A percentile compares a stretch with the other conserved stretches of the same genome.
These are phyloP conservation scores for Coemansia sp. DNA, from an alignment of 192 early-diverging fungal species.

Conservation along the genomic window DNA sequence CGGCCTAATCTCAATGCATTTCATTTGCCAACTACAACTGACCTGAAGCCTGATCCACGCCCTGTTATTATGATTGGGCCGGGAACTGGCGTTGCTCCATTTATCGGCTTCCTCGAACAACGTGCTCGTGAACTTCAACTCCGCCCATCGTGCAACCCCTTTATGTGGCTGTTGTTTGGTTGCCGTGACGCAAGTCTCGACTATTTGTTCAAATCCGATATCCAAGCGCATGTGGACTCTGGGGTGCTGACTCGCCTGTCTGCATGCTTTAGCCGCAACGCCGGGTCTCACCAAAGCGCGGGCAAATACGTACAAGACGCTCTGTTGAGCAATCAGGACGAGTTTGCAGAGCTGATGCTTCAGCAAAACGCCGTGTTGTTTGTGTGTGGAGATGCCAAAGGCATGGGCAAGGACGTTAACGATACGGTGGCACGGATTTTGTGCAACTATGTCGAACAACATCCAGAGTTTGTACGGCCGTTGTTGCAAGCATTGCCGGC, in stretches of 20 bases:
- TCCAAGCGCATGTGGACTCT: conserved; percentile 50
- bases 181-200: conserved; percentile 69
- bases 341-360: conserved; percentile 60
- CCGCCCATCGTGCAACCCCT: background rate
- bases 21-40: conserved; percentile 55
- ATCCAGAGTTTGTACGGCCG: conserved; percentile 24
- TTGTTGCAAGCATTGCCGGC: conserved; percentile 38
- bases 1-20: conserved; percentile 65
- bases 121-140: conserved; percentile 55
- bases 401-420: conserved; percentile 88
- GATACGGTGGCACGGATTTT: conserved; percentile 70
- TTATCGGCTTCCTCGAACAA: conserved; percentile 85
- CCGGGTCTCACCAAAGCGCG: conserved; percentile 17
- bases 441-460: conserved; percentile 30
- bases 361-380: conserved; percentile 66
- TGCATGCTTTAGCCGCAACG: conserved; percentile 67
- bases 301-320: conserved; percentile 84
- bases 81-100: conserved; percentile 95
- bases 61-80: conserved; percentile 87
- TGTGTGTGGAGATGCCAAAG: conserved; percentile 83
- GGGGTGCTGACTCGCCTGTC: conserved; percentile 60
- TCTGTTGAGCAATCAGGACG: conserved; percentile 56
- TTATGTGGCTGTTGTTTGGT: conserved; percentile 76
- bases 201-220: conserved; percentile 67
- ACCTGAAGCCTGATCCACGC: conserved; percentile 37